Percentiles rank a stretch among this genome's conserved stretches.
Evolutionary conservation across 768 basidiomycete genomes (phyloP).

Genomic region (Dendrothele bispora): DNA sequence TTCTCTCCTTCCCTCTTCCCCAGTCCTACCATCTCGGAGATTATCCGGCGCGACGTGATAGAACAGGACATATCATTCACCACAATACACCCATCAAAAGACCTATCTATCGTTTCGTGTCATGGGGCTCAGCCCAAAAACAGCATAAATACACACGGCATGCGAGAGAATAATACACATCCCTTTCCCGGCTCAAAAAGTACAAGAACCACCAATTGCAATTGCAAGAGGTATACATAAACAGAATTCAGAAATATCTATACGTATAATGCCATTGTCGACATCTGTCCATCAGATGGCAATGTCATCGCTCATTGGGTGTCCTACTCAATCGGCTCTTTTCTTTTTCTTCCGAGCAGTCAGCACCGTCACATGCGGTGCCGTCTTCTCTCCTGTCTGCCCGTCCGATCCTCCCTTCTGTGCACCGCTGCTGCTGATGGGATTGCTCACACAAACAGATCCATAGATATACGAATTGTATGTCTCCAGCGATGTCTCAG

Average conservation of each 20-base stretch:
- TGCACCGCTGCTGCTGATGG: slow-evolving; percentile 20
- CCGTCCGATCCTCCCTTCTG: slow-evolving; percentile 13
- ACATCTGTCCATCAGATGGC: no score
- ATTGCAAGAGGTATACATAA: neutral
- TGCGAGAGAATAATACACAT: neutral
- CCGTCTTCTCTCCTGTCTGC: slow-evolving; percentile 15
- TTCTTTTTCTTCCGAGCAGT: slow-evolving; percentile 47
- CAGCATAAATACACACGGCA: neutral
- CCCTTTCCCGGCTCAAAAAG: neutral
- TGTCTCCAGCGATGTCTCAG: slow-evolving; percentile 58
- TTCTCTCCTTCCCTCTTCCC: neutral
- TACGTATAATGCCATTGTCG: neutral
- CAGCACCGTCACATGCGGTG: slow-evolving; percentile 39
- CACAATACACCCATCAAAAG: no score
- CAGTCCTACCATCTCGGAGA: no score
- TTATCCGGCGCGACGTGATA: no score
- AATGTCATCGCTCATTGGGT: no score
- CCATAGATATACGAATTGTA: slow-evolving; percentile 66
- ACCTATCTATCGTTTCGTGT: no score
- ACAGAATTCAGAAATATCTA: neutral
- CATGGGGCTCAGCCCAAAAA: neutral
- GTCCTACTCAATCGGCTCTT: slow-evolving; percentile 8
- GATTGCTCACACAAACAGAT: slow-evolving; percentile 50
- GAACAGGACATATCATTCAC: no score
- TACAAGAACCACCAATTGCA: neutral